Evolutionary conservation across 139 green algal species (phyloP).

Genomic region (Spirogloea muscicola): DNA sequence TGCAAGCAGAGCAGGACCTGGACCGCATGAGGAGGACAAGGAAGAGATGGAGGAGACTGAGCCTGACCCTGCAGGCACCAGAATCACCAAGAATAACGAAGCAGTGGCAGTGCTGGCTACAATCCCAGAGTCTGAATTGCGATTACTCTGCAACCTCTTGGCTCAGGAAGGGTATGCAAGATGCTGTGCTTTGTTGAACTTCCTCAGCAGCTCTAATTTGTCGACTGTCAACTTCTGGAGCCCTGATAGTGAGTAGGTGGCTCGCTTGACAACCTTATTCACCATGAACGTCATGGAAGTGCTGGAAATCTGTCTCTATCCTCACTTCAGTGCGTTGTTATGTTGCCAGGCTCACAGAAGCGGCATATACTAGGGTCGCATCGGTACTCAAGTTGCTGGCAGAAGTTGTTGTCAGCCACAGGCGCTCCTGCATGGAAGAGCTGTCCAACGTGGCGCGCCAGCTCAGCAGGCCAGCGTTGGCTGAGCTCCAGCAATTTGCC

Average conservation of each 20-base stretch:
- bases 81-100: too few species aligned
- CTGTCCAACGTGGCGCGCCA: conserved; percentile 23
- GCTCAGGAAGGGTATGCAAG: conserved; percentile 4
- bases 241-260: too few species aligned
- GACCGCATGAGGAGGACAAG: background rate
- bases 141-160: background rate
- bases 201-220: too few species aligned
- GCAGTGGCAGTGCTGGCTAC: conserved; percentile 1
- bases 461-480: conserved; percentile 14
- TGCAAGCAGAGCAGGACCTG: too few species aligned
- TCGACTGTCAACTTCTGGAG: too few species aligned
- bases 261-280: too few species aligned
- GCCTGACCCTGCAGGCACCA: too few species aligned
- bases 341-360: conserved; percentile 58
- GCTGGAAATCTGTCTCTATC: too few species aligned
- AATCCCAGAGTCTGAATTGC: conserved; percentile 1
- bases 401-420: conserved; percentile 56
- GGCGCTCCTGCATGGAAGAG: conserved; percentile 56
- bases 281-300: too few species aligned
- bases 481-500: conserved; percentile 45
- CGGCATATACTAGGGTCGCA: conserved; percentile 53
- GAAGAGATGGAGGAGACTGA: conserved; percentile 4
- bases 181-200: too few species aligned
- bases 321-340: too few species aligned
- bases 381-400: conserved; percentile 63